A percentile compares a stretch with the other conserved stretches of the same genome.
Evolutionary conservation across 305 asterid species (phyloP).

Genomic region (Andrographis paniculata): DNA sequence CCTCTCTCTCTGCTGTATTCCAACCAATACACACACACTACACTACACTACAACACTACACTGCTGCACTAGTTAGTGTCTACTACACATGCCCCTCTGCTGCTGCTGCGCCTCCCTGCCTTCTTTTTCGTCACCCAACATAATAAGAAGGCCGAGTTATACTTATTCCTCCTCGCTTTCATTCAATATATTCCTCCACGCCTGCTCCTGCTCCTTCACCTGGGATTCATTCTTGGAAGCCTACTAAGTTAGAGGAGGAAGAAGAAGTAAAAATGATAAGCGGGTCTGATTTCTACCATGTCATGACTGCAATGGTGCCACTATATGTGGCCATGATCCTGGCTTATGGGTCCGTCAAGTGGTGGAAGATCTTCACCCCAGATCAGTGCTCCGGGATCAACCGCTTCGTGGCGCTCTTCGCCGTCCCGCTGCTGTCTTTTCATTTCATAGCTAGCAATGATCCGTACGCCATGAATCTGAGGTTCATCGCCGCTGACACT

Average conservation of each 20-base stretch:
- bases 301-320: conserved; percentile 95
- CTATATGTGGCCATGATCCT: conserved; percentile 93
- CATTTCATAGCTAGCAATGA: conserved; percentile 84
- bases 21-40: not conserved
- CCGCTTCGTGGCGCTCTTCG: conserved; percentile 89
- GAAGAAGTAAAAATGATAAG: conserved; percentile 44
- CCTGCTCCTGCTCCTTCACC: not conserved
- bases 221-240: too few species aligned
- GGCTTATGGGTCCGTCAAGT: conserved; percentile 89
- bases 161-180: not conserved
- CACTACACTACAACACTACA: too few species aligned
- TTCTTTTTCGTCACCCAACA: not conserved
- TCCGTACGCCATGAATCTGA: conserved; percentile 74
- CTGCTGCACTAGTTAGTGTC: not conserved
- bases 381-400: conserved; percentile 96
- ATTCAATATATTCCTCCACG: not conserved
- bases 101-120: too few species aligned
- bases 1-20: not conserved
- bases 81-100: not conserved
- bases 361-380: conserved; percentile 97
- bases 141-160: not conserved
- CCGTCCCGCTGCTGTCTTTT: conserved; percentile 89
- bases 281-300: conserved; percentile 73
- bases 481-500: conserved; percentile 91
- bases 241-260: too few species aligned